These are phyloP conservation scores for Chytriomyces sp. DNA, from an alignment of 192 early-diverging fungal genomes.

Conservation along the genomic window DNA sequence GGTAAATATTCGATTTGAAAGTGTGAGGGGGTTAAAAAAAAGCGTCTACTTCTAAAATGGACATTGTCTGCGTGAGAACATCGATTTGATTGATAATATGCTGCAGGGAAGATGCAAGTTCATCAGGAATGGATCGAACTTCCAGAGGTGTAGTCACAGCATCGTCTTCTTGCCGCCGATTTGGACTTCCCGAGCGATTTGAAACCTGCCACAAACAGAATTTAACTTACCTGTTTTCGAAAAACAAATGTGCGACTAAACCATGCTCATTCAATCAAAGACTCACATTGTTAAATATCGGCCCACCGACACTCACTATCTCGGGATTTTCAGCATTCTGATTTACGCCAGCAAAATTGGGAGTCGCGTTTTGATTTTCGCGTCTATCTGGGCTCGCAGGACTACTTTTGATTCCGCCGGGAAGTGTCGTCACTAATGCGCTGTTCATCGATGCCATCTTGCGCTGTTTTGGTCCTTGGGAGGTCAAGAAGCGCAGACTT, in stretches of 20 bases:
- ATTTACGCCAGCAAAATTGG: slow-evolving; percentile 4
- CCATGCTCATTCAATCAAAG: too few relatives aligned
- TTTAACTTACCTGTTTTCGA: background rate
- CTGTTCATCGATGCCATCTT: slow-evolving; percentile 25
- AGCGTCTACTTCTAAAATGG: slow-evolving; percentile 55
- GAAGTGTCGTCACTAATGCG: slow-evolving; percentile 17
- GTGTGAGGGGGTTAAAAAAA: background rate
- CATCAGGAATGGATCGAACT: slow-evolving; percentile 45
- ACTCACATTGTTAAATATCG: background rate
- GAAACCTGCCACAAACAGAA: background rate
- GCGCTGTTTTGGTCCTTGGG: slow-evolving; percentile 9
- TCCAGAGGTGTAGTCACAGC: slow-evolving; percentile 36
- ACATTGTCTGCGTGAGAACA: slow-evolving; percentile 66
- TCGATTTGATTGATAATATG: slow-evolving; percentile 60
- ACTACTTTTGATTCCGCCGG: background rate
- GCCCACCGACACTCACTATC: slow-evolving; percentile 25
- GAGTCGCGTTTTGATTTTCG: background rate
- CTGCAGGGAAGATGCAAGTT: slow-evolving; percentile 51
- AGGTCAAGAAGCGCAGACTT: background rate
- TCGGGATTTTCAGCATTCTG: slow-evolving; percentile 16
- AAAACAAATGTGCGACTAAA: background rate
- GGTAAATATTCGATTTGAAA: background rate
- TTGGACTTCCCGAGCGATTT: background rate
- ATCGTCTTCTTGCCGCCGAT: slow-evolving; percentile 7
- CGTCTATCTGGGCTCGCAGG: background rate